Evolutionary conservation across 1,284 basidiomycete genomes (phyloP), one percentile per base, ranked within the genome.

Genomic region (Trametes hirsuta): DNA sequence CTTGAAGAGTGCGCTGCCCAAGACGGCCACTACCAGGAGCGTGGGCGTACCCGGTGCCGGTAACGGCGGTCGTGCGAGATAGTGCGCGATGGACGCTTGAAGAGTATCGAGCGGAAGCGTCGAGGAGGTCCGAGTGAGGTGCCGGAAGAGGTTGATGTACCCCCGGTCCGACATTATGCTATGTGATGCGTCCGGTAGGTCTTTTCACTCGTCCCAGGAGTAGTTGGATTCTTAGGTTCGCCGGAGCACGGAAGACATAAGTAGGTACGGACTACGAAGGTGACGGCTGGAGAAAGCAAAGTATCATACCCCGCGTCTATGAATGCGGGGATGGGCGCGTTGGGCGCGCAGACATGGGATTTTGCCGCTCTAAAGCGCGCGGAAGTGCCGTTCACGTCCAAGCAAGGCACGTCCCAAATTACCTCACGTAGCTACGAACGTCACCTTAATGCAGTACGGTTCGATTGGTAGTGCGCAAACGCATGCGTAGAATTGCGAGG

Each of bases 21-120:
- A 79, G 37, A 84, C 78, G 8, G 84, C 80, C n/a, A 86, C 89
- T 0, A 85, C 80, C 15, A 92, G 79, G 0, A 87, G 82, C 0
- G 88, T 88, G 3, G 89, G 84, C 0, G 81, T 75, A 4, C 81
- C 84, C 15, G 76, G 68, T 35, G 81, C 75, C 2, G 64, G 64
- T 3, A 44, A 9, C 6, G 64, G 59, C 2, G 64, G 58, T 18
- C 77, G 76, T 0, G 86, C 79, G 44, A 92, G 81, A 64, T 89
- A 85, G 63, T 90, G 83, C 2, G 86, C 78, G 51, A 91, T 75
- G 35, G 87, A 82, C 6, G 79, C 79, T 66, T 87, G 84, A 30
- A 90, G 75, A 0, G 84, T 82, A 34, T 75, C 66, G 15, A 84
- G 72, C 14, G 85, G 76, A 8, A 87, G 74, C 8, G 76, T 69